These are phyloP conservation scores for Trypanosoma platydactyli DNA, from an alignment of 208 protist genomes.

Conservation along the genomic window DNA sequence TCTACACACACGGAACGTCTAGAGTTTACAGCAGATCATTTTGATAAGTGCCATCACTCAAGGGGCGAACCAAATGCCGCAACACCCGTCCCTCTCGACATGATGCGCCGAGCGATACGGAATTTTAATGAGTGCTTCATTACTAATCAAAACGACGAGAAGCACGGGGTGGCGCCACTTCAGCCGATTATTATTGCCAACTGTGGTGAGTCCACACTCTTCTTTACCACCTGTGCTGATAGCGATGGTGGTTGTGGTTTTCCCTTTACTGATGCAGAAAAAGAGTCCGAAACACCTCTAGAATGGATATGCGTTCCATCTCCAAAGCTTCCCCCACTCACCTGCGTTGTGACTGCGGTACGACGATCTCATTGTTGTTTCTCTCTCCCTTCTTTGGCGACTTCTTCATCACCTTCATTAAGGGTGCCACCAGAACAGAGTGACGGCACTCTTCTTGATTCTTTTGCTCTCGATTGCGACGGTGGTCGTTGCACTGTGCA, in stretches of 20 bases:
- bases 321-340: slow-evolving; percentile 38
- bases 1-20: slow-evolving; percentile 50
- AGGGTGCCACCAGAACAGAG: not conserved
- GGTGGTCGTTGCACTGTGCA: slow-evolving; percentile 13
- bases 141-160: slow-evolving; percentile 11
- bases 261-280: not conserved
- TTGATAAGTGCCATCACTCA: slow-evolving; percentile 30
- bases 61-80: not conserved
- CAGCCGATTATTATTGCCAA: slow-evolving; percentile 20
- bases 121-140: slow-evolving; percentile 26
- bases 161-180: slow-evolving; percentile 2
- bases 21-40: slow-evolving; percentile 41
- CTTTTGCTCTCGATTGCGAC: slow-evolving; percentile 11
- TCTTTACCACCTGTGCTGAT: slow-evolving; percentile 32
- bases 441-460: slow-evolving; percentile 4
- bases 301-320: slow-evolving; percentile 49
- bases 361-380: slow-evolving; percentile 2
- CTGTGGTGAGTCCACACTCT: slow-evolving; percentile 42
- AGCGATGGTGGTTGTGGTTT: not conserved
- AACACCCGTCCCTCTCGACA: slow-evolving; percentile 1
- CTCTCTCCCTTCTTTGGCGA: not conserved
- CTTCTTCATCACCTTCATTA: not conserved
- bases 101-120: slow-evolving; percentile 20
- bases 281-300: slow-evolving; percentile 2
- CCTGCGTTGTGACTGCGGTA: slow-evolving; percentile 7